Conservation (phyloP, 2,329 filamentous ascomycete genomes). For the Botryotinia narcissicola region DNA sequence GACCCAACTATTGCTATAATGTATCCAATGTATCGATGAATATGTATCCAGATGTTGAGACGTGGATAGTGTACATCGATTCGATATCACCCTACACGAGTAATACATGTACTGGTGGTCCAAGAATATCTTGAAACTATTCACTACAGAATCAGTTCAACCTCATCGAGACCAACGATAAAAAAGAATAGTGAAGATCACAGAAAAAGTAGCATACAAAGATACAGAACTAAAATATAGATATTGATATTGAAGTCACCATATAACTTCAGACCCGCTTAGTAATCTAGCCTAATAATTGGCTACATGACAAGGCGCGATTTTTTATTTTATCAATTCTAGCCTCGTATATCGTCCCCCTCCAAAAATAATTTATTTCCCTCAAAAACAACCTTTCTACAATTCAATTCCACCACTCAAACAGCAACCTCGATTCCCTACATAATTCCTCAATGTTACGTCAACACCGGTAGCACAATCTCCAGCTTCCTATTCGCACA, state of each 20-base stretch:
- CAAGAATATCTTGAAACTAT: not conserved
- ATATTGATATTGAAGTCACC: not conserved
- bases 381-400: not conserved
- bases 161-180: too few species aligned
- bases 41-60: not conserved
- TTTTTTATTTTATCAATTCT: not conserved
- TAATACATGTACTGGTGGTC: not conserved
- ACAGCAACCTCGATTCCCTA: not conserved
- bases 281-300: not conserved
- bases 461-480: constrained; percentile 25
- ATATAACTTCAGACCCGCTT: not conserved
- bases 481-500: constrained; percentile 18
- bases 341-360: constrained; percentile 20
- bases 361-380: constrained; percentile 20
- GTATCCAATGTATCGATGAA: not conserved
- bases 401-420: not conserved
- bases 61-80: not conserved
- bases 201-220: too few species aligned
- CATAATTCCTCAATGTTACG: constrained; percentile 28
- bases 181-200: not conserved
- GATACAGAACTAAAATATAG: not conserved
- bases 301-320: constrained; percentile 12
- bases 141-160: not conserved
- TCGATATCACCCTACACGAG: not conserved
- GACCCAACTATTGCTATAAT: not conserved